These are phyloP conservation scores for Dovyalis caffra DNA, from an alignment of 345 rosid genomes.

Conservation along the genomic window DNA sequence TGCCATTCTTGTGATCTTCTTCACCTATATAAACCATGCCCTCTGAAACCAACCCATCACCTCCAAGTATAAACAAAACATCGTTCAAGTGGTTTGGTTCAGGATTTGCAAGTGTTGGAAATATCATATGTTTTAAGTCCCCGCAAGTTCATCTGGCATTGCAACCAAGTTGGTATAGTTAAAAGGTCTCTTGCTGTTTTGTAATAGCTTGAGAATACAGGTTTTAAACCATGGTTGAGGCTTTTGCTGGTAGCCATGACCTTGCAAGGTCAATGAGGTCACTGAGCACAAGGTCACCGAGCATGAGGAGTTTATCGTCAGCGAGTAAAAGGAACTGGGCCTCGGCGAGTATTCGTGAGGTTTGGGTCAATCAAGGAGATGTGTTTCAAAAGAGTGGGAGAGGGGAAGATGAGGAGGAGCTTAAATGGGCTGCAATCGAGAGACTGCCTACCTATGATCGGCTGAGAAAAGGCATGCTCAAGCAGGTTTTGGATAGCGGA, in stretches of 20 bases:
- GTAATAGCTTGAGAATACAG: neutral
- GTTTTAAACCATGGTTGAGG: constrained; percentile 27
- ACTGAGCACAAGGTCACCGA: constrained; percentile 30
- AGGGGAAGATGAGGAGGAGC: constrained; percentile 49
- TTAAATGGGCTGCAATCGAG: constrained; percentile 64
- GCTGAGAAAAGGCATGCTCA: constrained; percentile 38
- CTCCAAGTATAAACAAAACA: neutral
- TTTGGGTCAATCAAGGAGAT: constrained; percentile 40
- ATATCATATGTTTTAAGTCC: neutral
- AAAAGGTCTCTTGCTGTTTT: neutral
- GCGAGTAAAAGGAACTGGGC: constrained; percentile 37
- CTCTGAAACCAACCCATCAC: neutral
- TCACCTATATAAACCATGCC: constrained; percentile 14
- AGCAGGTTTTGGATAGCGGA: constrained; percentile 40
- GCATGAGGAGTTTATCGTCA: constrained; percentile 39
- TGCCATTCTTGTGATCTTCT: neutral
- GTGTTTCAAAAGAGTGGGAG: constrained; percentile 38
- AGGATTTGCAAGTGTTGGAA: neutral
- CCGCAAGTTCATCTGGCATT: neutral
- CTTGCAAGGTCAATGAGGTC: constrained; percentile 24
- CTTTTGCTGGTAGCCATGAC: constrained; percentile 30
- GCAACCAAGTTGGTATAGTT: neutral
- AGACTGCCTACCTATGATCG: constrained; percentile 55
- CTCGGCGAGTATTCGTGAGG: constrained; percentile 43
- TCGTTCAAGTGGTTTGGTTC: neutral